These are phyloP conservation scores for Heliocybe sulcata DNA, from an alignment of 1,284 basidiomycete species.

Conservation along the genomic window DNA sequence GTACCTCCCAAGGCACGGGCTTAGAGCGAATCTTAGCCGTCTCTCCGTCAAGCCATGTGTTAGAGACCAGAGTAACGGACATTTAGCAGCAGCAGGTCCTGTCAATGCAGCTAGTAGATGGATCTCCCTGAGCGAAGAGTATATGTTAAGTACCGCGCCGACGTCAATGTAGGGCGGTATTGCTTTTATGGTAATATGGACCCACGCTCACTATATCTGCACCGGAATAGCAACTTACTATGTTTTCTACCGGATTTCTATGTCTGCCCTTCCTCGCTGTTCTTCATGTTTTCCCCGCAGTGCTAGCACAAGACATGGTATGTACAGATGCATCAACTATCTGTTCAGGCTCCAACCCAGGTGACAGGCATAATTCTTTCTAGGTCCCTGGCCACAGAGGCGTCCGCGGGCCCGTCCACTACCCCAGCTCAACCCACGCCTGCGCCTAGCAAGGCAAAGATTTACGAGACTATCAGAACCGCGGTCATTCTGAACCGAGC, in stretches of 20 bases:
- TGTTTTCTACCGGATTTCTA: background rate
- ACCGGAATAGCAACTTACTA: background rate
- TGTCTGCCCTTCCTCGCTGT: background rate
- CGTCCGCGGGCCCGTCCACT: background rate
- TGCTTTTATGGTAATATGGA: background rate
- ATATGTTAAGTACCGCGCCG: background rate
- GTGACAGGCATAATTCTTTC: background rate
- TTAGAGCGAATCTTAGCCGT: conserved; percentile 85
- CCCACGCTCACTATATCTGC: background rate
- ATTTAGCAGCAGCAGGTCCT: conserved; percentile 25
- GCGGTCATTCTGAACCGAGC: conserved; percentile 79
- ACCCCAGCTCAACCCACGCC: background rate
- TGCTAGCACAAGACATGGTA: background rate
- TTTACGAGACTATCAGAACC: conserved; percentile 24
- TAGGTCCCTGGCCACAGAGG: conserved; percentile 9
- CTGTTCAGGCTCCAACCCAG: background rate
- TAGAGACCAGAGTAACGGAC: conserved; percentile 83
- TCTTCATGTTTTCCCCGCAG: background rate
- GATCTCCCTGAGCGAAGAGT: background rate
- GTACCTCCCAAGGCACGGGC: conserved; percentile 94
- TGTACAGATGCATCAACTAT: background rate
- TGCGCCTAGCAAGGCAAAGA: background rate
- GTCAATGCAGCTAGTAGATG: background rate
- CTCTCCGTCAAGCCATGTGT: conserved; percentile 82
- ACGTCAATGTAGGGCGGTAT: background rate